Evolutionary conservation across 495 filamentous ascomycete genomes (phyloP), one percentile per base, ranked within the genome.

Genomic region (Talaromyces adpressus): DNA sequence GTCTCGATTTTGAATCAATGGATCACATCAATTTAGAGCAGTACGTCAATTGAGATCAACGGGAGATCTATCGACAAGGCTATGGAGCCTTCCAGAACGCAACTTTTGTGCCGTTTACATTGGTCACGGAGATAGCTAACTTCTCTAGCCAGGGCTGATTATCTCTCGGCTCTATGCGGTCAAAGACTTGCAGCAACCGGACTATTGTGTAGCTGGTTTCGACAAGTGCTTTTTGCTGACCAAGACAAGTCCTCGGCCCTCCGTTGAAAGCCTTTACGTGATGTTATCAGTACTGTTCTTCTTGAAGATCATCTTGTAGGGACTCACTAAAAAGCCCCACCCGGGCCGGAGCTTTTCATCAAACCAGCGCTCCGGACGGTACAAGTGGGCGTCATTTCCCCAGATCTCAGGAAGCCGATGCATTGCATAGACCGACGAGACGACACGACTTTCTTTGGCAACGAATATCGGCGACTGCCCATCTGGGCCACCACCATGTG

Each of bases 141-240:
- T 47, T 30, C 51, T 70, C 67, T 4, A 52, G 34, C 57, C 51
- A 70, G 5, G 62, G 59, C 71, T 71, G 74, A 23, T 79, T 68
- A 18, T 81, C 81, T 7, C 77, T 67, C 61, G 74, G 73, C 64
- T 83, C 80, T 8, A 86, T 70, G 25, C 67, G 56, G 11, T 80
- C 75, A 63, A 84, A 87, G 29, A 73, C 74, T 68, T 87, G 85
- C 41, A 85, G 60, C n/a, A 87, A 63, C 16, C 81, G 68, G 6
- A 84, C 79, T 16, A 82, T 68, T 2, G 80, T 76, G 60, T 82
- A 84, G 2, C 72, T 71, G n/a, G 82, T 78, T 69, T 87, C 82
- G 0, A 80, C 85, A 69, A 86, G 71, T 12, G 84, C 85, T 65
- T 85, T 85, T 77, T 87, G 69, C 59, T 78, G 77, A 2, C 73